These are phyloP conservation scores for Zygosaccharomyces pseudobailii DNA, from an alignment of 1,139 yeast genomes.

Conservation along the genomic window DNA sequence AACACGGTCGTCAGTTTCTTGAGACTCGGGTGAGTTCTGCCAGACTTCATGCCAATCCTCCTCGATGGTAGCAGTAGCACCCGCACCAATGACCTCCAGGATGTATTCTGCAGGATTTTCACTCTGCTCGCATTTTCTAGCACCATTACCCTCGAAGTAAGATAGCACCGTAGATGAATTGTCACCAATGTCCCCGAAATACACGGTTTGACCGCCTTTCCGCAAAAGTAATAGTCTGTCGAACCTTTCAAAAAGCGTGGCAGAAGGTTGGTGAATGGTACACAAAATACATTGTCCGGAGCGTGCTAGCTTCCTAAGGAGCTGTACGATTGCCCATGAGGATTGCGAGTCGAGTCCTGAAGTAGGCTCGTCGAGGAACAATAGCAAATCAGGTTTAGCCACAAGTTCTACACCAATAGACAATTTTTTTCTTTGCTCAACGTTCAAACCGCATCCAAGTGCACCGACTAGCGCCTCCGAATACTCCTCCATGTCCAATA, in stretches of 20 bases:
- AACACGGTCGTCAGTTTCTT: conserved; percentile 24
- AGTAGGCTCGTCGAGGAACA: conserved; percentile 47
- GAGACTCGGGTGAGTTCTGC: conserved; percentile 38
- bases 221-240: conserved; percentile 41
- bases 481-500: conserved; percentile 35
- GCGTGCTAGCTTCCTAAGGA: conserved; percentile 40
- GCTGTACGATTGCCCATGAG: conserved; percentile 44
- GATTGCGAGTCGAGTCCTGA: conserved; percentile 49
- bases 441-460: conserved; percentile 48
- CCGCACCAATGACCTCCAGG: conserved; percentile 48
- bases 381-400: conserved; percentile 44
- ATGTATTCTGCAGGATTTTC: conserved; percentile 63
- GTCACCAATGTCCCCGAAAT: conserved; percentile 45
- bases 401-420: conserved; percentile 51
- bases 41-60: conserved; percentile 46
- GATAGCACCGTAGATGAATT: conserved; percentile 44
- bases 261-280: conserved; percentile 44
- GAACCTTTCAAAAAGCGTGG: conserved; percentile 34
- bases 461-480: conserved; percentile 36
- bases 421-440: conserved; percentile 38
- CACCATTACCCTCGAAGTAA: conserved; percentile 33
- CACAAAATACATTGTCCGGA: conserved; percentile 47
- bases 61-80: conserved; percentile 42
- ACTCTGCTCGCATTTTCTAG: conserved; percentile 16
- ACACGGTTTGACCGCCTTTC: conserved; percentile 44